Evolutionary conservation across 306 rosid genomes (phyloP).

Genomic region (Ammopiptanthus mongolicus): DNA sequence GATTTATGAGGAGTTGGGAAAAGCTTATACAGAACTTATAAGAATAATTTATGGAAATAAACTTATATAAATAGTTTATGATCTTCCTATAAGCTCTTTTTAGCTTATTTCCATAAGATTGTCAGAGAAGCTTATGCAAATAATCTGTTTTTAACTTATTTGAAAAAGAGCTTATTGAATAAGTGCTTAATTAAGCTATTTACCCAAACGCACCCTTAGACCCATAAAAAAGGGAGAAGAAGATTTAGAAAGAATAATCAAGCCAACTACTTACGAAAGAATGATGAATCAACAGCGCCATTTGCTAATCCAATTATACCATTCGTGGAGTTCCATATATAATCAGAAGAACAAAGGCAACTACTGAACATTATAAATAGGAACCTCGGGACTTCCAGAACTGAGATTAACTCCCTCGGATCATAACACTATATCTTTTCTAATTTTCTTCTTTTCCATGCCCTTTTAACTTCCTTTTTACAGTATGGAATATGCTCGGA

Average conservation of each 20-base stretch:
- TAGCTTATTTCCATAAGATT: no score
- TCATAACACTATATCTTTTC: conserved; percentile 2
- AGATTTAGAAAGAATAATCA: conserved; percentile 30
- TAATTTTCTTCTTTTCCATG: conserved; percentile 16
- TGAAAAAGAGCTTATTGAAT: no score
- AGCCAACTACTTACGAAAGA: conserved; percentile 57
- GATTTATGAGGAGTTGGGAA: no score
- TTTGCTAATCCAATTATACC: conserved; percentile 79
- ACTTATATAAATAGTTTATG: no score
- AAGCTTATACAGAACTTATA: no score
- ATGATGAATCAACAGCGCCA: conserved; percentile 73
- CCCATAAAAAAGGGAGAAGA: background rate
- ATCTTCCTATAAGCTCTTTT: no score
- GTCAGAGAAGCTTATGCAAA: no score
- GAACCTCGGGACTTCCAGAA: conserved; percentile 43
- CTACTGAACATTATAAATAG: conserved; percentile 47
- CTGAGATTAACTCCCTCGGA: conserved; percentile 32
- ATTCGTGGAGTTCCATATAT: conserved; percentile 41
- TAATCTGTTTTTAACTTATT: no score
- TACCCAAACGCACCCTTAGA: no score
- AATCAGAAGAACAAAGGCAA: conserved; percentile 71
- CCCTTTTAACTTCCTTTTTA: conserved; percentile 52
- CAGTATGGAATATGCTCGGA: conserved; percentile 97
- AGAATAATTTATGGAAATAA: no score
- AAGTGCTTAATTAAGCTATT: no score